Base-by-base conservation (phyloP, 2,329 filamentous ascomycete species). In the Cryphonectria nitschkei region DNA sequence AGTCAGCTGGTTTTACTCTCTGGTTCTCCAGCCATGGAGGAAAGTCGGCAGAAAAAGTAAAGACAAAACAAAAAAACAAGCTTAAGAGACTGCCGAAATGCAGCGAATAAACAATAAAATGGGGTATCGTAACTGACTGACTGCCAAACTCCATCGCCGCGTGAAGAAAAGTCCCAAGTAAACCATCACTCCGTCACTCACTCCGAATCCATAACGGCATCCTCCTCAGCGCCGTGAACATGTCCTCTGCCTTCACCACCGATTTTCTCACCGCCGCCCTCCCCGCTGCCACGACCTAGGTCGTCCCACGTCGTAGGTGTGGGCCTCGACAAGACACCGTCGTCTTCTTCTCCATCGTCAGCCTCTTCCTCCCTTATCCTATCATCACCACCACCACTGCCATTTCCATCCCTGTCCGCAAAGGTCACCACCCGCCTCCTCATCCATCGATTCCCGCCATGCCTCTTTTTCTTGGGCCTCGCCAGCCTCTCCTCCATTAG, bases 291-390 rank as follows among this genome's bases (percentile, higher is more conserved):
- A 7, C 26, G 74, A 2, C 72, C 67, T 22, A 82, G 69, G 22
- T 81, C 80, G 7, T 77, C 75, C 81, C 81, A 82, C 39, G 74
- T 76, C 5, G 67, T 71, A 7, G 80, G 81, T 11, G 81, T 82
- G 1, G 79, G 79, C 16, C 75, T 80, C 7, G 81, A 82, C 52
- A 81, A 61, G 22, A 68, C 41, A 39, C 71, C 70, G 39, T 63
- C 71, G 58, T 68, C 74, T 32, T 64, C 54, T 34, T 64, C 43
- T 58, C 19, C 19, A 37, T 32, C 68, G 46, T 34, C 58, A 39
- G 50, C 63, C 58, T 14, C 22, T 43, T 29, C 70, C 46, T 22
- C 58, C 19, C 58, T 34, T 2, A 50, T 50, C 39, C 52, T 65
- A 16, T 67, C 70, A 29, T 67, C 70, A 34, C 37, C 72, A 14